Evolutionary conservation across 108 stramenopile genomes (phyloP), one percentile per base, ranked within the genome.

Genomic region (Ochromonas danica): DNA sequence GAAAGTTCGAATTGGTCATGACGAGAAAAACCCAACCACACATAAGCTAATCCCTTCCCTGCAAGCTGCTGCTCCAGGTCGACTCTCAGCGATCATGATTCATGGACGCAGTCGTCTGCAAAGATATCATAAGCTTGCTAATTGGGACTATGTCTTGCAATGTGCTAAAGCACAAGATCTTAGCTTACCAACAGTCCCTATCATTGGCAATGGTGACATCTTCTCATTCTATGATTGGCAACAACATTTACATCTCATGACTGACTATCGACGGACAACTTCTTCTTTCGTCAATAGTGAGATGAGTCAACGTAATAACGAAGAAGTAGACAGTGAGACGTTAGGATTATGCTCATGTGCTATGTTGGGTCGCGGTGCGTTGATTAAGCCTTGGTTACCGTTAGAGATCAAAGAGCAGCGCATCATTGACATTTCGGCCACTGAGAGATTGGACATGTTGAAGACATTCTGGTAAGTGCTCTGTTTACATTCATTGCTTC

Each of bases 371-470:
- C 86, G 96, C 61, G 98, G 98, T 51, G 96, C 96, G 0, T 87
- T 99, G 60, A 96, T 97, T 84, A 97, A 97, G 85, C 98, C 98
- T 0, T 99, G 98, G 98, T 85, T 99, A 33, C 95, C 96, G 1
- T 95, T 89, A 1, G 98, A 99, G 79, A 94, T 99, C 62, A 97
- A 99, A 82, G 95, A 95, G 82, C 82, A 90, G 31, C 79, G 94
- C 1, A 88, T 94, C 79, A 94, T 92, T 93, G 98, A 99, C 83
- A 97, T 97, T 31, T 92, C 92, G 38, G 91, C 94, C 14, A 67
- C 91, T 0, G 98, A 98, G 78, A 85, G 98, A 10, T 75, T 99
- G 25, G 96, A 97, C 63, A 95, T 96, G 70, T 78, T 94, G n/a
- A 27, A 75, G 51, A 38, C 14, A 38, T 67, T 67, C 63, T 67